phyloP scores from a whole-genome alignment of 73 alveolate species.

The Paramecium octaurelia region DNA sequence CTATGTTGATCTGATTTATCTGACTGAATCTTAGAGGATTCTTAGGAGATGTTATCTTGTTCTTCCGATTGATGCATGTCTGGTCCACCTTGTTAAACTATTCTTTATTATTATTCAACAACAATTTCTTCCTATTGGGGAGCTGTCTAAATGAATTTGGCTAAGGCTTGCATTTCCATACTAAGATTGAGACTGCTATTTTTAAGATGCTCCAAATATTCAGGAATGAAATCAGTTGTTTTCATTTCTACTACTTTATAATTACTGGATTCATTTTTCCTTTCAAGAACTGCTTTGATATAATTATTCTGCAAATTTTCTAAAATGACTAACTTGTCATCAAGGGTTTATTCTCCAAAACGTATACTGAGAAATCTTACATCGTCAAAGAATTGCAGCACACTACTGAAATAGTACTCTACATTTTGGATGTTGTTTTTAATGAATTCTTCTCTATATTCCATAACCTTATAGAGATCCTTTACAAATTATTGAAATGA shows the following conservation, averaged over 20 bases:
- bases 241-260: slow-evolving; percentile 35
- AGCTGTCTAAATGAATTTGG: not conserved
- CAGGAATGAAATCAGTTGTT: slow-evolving; percentile 51
- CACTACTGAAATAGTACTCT: not conserved
- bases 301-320: not conserved
- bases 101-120: not conserved
- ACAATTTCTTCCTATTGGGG: not conserved
- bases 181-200: not conserved
- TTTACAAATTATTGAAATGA: slow-evolving; percentile 34
- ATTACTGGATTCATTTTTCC: not conserved
- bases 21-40: not conserved
- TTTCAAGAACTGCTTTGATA: slow-evolving; percentile 34
- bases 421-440: not conserved
- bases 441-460: slow-evolving; percentile 24
- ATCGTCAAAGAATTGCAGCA: slow-evolving; percentile 22
- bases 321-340: not conserved
- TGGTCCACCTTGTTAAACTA: not conserved
- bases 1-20: slow-evolving; percentile 29
- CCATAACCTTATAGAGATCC: slow-evolving; percentile 45
- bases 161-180: slow-evolving; percentile 45
- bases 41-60: not conserved
- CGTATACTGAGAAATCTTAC: not conserved
- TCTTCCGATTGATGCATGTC: not conserved
- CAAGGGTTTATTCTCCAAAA: slow-evolving; percentile 12
- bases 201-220: slow-evolving; percentile 35